Evolutionary conservation across 805 yeast genomes (phyloP).

Genomic region (Ogataea pilisensis): DNA sequence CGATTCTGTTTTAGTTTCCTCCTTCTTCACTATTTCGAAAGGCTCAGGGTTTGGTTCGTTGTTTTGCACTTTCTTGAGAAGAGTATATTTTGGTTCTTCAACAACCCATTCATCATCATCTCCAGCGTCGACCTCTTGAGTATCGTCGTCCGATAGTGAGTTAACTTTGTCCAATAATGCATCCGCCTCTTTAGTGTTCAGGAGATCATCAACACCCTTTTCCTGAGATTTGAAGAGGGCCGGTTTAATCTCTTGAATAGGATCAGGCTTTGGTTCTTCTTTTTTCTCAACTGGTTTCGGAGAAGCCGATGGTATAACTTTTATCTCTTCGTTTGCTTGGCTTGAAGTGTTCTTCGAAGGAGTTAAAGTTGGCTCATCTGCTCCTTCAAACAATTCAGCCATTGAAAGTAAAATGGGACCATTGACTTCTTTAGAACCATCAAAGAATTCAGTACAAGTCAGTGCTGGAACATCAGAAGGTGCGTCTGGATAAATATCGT

Average conservation of each 20-base stretch:
- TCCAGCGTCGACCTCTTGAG: constrained; percentile 27
- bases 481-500: constrained; percentile 88
- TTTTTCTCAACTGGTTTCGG: constrained; percentile 1
- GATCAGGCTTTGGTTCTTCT: constrained; percentile 1
- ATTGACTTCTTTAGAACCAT: constrained; percentile 64
- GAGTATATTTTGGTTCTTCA: constrained; percentile 1
- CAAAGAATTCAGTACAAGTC: constrained; percentile 72
- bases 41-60: not conserved
- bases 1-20: constrained; percentile 4
- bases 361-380: constrained; percentile 47
- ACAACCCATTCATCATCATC: constrained; percentile 30
- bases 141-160: constrained; percentile 37
- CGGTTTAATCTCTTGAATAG: constrained; percentile 9
- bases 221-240: constrained; percentile 28
- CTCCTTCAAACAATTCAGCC: constrained; percentile 77
- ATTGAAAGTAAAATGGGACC: constrained; percentile 79
- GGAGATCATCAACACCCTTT: constrained; percentile 44
- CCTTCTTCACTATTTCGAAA: constrained; percentile 1
- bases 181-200: constrained; percentile 45
- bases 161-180: constrained; percentile 44
- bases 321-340: constrained; percentile 14
- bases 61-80: not conserved
- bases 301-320: constrained; percentile 15
- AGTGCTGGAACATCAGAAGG: constrained; percentile 79
- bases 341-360: constrained; percentile 34